Conservation (phyloP, 768 basidiomycete genomes). For the Tylopilus subfusipes region DNA sequence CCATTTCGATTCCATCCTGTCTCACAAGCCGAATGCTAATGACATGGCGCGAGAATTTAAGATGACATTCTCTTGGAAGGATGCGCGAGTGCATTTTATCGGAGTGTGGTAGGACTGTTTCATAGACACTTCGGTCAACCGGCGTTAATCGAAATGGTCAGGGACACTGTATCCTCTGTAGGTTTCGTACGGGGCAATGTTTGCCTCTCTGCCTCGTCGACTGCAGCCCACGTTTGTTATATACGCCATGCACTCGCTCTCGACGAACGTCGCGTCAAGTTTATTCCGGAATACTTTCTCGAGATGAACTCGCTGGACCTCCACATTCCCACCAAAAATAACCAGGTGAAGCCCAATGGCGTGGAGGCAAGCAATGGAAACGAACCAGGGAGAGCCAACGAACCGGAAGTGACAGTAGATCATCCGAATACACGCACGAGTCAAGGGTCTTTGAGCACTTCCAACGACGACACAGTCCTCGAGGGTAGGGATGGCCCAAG, state of each 20-base stretch:
- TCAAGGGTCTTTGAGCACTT: background rate
- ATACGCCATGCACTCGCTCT: slow-evolving; percentile 65
- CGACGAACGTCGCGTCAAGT: slow-evolving; percentile 61
- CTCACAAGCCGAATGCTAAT: slow-evolving; percentile 17
- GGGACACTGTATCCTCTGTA: slow-evolving; percentile 69
- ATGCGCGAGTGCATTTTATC: slow-evolving; percentile 46
- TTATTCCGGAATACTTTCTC: slow-evolving; percentile 43
- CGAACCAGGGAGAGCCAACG: background rate
- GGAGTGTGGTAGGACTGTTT: slow-evolving; percentile 44
- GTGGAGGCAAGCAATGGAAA: background rate
- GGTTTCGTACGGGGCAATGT: slow-evolving; percentile 39
- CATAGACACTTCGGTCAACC: background rate
- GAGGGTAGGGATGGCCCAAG: background rate
- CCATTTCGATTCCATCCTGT: slow-evolving; percentile 5
- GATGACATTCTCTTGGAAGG: slow-evolving; percentile 41
- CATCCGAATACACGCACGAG: background rate
- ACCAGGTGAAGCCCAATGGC: background rate
- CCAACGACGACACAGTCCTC: background rate
- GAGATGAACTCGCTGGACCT: slow-evolving; percentile 24
- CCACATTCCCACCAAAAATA: background rate
- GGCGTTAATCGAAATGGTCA: slow-evolving; percentile 17
- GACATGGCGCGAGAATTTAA: slow-evolving; percentile 35
- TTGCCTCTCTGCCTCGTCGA: slow-evolving; percentile 53
- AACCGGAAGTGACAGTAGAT: background rate
- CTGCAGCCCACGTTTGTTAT: slow-evolving; percentile 51